Base-by-base conservation (phyloP, 2,329 filamentous ascomycete genomes). In the Sphaerulina populicola region DNA sequence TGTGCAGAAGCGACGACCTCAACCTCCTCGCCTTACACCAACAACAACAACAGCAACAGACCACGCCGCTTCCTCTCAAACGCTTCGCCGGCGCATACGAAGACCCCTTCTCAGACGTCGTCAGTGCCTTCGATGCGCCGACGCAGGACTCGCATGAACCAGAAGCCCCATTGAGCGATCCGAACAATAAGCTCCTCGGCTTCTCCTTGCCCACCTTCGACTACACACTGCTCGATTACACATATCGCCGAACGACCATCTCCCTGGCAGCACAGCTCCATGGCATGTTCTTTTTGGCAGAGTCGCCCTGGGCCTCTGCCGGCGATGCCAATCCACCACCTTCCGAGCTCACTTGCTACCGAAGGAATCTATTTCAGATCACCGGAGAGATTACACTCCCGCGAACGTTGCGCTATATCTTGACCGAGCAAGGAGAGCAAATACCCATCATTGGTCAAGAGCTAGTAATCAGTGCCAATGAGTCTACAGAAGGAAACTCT, bases 331-430 rank as follows among this genome's bases (percentile, higher is more conserved):
- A 70, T 37, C 73, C 77, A 42, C 72, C 83, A 44, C 84, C 86
- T 65, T 88, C 81, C 47, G 91, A 97, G 71, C 71, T 97, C 67
- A 97, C 91, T 2, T 97, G 91, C 76, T 97, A 97, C 70, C 85
- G 91, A 58, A 82, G 91, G 43, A 97, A 97, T 66, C 75, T 97
- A 44, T 97, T 97, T 70, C 91, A 96, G 69, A 94, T 96, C 64
- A 94, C 89, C 55, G 91, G 91, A 52, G 89, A 85, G 4, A 80
- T 95, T 52, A 88, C 88, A 37, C 77, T 90, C 11, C 88, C 90
- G 1, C 76, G 88, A 56, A 83, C 82, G 27, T 78, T 89, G 56
- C 75, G 91, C 49, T 93, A 85, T 46, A 81, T 95, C 49, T 77
- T 94, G 68, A 87, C 83, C 14, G 89, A 95, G 53, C 81, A 86